Conservation (phyloP, 2,329 filamentous ascomycete species). For the Scedosporium aurantiacum region DNA sequence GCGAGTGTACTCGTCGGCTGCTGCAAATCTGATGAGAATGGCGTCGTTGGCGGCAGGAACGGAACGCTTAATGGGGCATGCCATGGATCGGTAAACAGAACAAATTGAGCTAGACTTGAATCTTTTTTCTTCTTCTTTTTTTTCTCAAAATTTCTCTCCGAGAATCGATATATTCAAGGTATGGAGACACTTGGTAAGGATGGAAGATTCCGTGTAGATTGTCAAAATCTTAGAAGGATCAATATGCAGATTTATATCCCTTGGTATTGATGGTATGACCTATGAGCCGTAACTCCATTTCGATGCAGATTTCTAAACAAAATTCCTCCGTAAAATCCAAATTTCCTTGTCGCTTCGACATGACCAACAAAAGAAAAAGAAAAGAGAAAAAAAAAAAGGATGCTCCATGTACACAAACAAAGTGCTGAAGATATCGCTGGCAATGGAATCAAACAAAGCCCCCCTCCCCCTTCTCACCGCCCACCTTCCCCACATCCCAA, state of each 20-base stretch:
- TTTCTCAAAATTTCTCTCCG: too few relatives aligned
- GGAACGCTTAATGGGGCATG: slow-evolving; percentile 21
- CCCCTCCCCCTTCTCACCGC: background rate
- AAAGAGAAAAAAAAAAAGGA: background rate
- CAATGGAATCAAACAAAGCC: background rate
- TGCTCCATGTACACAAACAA: background rate
- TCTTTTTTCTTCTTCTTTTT: background rate
- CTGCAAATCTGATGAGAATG: background rate
- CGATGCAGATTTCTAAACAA: slow-evolving; percentile 19
- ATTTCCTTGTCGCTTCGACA: too few relatives aligned
- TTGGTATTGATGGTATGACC: background rate
- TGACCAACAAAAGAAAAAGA: background rate
- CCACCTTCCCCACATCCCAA: too few relatives aligned
- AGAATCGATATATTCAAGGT: too few relatives aligned
- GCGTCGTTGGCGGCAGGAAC: background rate
- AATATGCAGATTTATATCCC: background rate
- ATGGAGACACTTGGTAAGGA: too few relatives aligned
- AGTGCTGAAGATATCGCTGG: background rate
- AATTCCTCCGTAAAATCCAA: too few relatives aligned
- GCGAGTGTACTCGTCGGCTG: slow-evolving; percentile 26
- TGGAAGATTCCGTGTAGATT: background rate
- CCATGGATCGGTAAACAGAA: background rate
- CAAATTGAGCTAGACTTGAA: background rate
- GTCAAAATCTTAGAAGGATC: background rate
- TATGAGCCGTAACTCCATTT: background rate